These are phyloP conservation scores for Clonostachys rhizophaga DNA, from an alignment of 2,329 filamentous ascomycete species.

Conservation along the genomic window DNA sequence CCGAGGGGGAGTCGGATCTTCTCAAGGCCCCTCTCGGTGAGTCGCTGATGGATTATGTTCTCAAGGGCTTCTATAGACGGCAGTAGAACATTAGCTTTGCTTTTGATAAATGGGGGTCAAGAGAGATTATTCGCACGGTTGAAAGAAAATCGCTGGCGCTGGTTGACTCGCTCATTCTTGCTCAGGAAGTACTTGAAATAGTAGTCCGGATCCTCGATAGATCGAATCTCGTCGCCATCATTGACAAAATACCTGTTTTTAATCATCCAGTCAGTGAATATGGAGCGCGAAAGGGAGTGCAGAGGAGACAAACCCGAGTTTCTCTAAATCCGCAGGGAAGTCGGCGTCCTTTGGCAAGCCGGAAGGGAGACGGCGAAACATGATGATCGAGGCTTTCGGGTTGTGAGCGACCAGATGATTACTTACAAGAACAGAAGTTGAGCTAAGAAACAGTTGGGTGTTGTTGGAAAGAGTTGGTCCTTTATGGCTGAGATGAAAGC, in stretches of 20 bases:
- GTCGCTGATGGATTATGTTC: constrained; percentile 54
- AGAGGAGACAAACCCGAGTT: constrained; percentile 57
- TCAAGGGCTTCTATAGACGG: constrained; percentile 54
- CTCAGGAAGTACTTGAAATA: constrained; percentile 73
- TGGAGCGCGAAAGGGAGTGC: neutral
- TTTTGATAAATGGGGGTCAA: too few species aligned
- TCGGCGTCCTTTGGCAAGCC: constrained; percentile 66
- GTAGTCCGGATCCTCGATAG: constrained; percentile 58
- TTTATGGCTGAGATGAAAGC: neutral
- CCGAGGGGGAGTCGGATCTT: constrained; percentile 58
- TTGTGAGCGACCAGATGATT: neutral
- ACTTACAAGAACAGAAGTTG: neutral
- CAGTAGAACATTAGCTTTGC: neutral
- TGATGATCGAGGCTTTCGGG: constrained; percentile 5
- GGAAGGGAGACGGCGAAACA: constrained; percentile 71
- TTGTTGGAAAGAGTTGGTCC: neutral
- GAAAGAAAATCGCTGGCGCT: constrained; percentile 68
- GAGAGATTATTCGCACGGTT: constrained; percentile 49
- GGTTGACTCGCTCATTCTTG: constrained; percentile 73
- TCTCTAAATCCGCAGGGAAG: constrained; percentile 61
- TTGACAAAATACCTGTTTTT: constrained; percentile 72
- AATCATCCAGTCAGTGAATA: neutral
- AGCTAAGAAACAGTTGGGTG: neutral
- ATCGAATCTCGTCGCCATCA: constrained; percentile 68
- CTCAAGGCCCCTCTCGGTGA: constrained; percentile 54